phyloP scores from a whole-genome alignment of 1,284 basidiomycete species.

The Leucoagaricus sp. region DNA sequence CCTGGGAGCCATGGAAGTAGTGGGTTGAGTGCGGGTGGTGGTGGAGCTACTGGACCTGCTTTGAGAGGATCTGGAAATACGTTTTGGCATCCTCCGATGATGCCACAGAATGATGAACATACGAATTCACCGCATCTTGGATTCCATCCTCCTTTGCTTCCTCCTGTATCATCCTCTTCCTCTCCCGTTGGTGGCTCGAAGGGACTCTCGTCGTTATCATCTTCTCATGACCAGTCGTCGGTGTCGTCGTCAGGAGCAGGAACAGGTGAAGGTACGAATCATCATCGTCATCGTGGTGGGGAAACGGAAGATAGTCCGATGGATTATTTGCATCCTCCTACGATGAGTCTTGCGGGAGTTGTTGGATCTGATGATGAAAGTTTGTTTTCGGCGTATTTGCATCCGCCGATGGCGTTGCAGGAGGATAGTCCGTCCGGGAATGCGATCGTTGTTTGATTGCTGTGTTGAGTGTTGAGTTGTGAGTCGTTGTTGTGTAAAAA shows the following conservation, averaged over 20 bases:
- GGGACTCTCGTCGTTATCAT: too few relatives aligned
- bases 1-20: slow-evolving; percentile 10
- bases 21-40: slow-evolving; percentile 1
- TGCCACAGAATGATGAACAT: slow-evolving; percentile 50
- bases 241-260: background rate
- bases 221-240: too few relatives aligned
- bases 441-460: slow-evolving; percentile 3
- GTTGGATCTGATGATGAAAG: slow-evolving; percentile 49
- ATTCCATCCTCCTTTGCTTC: slow-evolving; percentile 64
- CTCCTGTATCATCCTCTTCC: slow-evolving; percentile 22
- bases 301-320: slow-evolving; percentile 32
- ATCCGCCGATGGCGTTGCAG: slow-evolving; percentile 32
- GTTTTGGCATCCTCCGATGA: slow-evolving; percentile 76
- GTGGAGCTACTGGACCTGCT: too few relatives aligned
- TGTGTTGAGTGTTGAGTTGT: background rate
- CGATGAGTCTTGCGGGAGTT: slow-evolving; percentile 23
- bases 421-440: slow-evolving; percentile 21
- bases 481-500: too few relatives aligned
- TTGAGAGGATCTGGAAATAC: slow-evolving; percentile 55
- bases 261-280: background rate
- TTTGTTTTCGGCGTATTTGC: slow-evolving; percentile 40
- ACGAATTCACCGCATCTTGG: slow-evolving; percentile 26
- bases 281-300: slow-evolving; percentile 12
- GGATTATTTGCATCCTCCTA: slow-evolving; percentile 43
- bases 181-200: background rate